Conservation (phyloP, 2,329 filamentous ascomycete species). For the Monascus ruber region DNA sequence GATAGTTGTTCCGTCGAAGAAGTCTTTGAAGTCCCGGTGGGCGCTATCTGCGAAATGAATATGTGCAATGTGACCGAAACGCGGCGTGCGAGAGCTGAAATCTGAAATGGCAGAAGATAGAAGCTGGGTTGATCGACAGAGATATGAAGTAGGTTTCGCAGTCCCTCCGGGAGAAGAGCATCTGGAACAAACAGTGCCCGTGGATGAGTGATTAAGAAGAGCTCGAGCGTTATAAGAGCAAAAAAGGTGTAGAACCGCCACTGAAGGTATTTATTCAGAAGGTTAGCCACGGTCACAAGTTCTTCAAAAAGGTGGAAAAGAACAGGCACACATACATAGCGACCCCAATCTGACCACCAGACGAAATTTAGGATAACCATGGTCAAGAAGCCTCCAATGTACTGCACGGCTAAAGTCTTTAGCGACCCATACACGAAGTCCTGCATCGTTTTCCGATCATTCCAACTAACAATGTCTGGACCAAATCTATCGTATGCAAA, state of each 20-base stretch:
- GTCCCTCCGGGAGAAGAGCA: conserved; percentile 17
- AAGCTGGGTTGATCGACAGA: conserved; percentile 39
- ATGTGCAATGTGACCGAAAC: conserved; percentile 69
- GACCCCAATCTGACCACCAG: conserved; percentile 32
- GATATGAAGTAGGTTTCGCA: conserved; percentile 22
- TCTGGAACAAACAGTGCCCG: conserved; percentile 26
- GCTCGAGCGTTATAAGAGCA: conserved; percentile 45
- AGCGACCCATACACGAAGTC: conserved; percentile 64
- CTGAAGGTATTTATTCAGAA: conserved; percentile 16
- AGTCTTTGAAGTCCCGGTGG: conserved; percentile 44
- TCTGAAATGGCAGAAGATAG: conserved; percentile 65
- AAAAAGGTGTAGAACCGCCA: conserved; percentile 44
- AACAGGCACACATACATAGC: conserved; percentile 31
- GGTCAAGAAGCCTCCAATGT: conserved; percentile 25
- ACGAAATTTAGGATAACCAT: conserved; percentile 28
- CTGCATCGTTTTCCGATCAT: conserved; percentile 43
- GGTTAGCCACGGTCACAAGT: conserved; percentile 13
- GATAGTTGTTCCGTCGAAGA: conserved; percentile 23
- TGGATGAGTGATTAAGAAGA: conserved; percentile 45
- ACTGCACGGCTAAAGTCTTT: conserved; percentile 29
- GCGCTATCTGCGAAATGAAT: conserved; percentile 69
- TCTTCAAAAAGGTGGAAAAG: conserved; percentile 4
- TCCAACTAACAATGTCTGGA: conserved; percentile 56
- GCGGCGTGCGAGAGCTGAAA: conserved; percentile 63
- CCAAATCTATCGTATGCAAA: conserved; percentile 90